Percentiles rank a stretch among this genome's conserved stretches.
phyloP scores from a whole-genome alignment of 108 stramenopile species.

The Ochromonas danica region DNA sequence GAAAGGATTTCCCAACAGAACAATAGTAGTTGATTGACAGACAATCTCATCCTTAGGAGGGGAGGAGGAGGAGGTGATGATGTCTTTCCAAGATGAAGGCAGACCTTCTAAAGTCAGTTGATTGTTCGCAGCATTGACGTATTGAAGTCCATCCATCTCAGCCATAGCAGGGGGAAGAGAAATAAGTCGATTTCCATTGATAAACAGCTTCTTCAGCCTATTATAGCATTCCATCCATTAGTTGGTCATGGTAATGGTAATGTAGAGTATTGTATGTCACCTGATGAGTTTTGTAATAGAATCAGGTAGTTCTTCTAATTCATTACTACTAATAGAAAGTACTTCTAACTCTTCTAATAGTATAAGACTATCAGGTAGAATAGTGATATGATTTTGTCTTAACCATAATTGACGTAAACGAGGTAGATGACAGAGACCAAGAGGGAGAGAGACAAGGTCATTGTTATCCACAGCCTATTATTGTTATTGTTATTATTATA shows the following conservation, averaged over 20 bases:
- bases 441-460: neutral
- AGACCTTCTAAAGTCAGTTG: neutral
- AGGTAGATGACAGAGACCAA: neutral
- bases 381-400: slow-evolving; percentile 29
- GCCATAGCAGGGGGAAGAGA: neutral
- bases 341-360: neutral
- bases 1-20: no score
- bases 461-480: slow-evolving; percentile 33
- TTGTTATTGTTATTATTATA: neutral
- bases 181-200: neutral
- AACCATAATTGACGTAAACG: slow-evolving; percentile 12
- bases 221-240: no score
- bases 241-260: no score
- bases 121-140: neutral
- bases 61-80: no score
- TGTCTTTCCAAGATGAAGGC: no score
- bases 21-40: no score
- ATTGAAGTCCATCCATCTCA: neutral
- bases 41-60: no score
- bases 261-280: no score
- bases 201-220: no score
- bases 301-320: neutral
- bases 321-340: slow-evolving; percentile 28
- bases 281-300: neutral
- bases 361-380: neutral